These are phyloP conservation scores for Rhizopogon vinicolor DNA, from an alignment of 768 basidiomycete genomes.

Conservation along the genomic window DNA sequence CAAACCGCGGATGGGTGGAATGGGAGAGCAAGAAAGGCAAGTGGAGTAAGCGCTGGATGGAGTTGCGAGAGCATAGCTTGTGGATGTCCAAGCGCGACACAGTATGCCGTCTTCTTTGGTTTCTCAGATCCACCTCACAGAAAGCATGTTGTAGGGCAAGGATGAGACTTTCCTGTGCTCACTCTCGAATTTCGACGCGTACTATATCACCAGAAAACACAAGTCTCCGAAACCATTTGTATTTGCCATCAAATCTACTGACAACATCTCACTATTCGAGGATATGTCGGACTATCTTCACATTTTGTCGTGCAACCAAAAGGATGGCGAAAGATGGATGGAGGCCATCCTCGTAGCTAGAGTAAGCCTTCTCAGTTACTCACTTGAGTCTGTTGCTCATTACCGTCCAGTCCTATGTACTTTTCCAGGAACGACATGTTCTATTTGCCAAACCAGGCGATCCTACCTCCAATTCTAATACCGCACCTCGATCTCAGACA, in stretches of 20 bases:
- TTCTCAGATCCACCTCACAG: background rate
- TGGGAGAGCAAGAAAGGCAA: slow-evolving; percentile 90
- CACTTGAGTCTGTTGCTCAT: slow-evolving; percentile 7
- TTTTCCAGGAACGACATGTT: slow-evolving; percentile 75
- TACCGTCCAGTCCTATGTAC: slow-evolving; percentile 65
- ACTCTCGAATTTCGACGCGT: slow-evolving; percentile 86
- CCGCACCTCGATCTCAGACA: slow-evolving; percentile 33
- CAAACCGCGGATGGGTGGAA: slow-evolving; percentile 65
- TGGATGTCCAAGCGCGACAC: slow-evolving; percentile 89
- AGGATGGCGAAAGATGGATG: slow-evolving; percentile 74
- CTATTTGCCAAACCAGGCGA: slow-evolving; percentile 31
- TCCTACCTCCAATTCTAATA: slow-evolving; percentile 21
- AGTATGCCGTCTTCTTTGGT: slow-evolving; percentile 37
- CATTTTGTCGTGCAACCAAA: slow-evolving; percentile 72
- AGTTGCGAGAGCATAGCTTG: slow-evolving; percentile 79
- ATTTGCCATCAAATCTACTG: slow-evolving; percentile 87
- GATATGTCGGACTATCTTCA: slow-evolving; percentile 86
- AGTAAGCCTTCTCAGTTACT: slow-evolving; percentile 38
- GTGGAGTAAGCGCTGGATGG: slow-evolving; percentile 92
- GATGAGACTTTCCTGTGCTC: slow-evolving; percentile 82
- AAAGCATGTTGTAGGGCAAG: slow-evolving; percentile 54
- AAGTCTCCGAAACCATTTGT: slow-evolving; percentile 82
- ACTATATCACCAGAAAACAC: slow-evolving; percentile 68
- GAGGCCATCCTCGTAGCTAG: slow-evolving; percentile 78
- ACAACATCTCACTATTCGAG: slow-evolving; percentile 83